Conservation (phyloP, 371 early-diverging fungal species). For the Gilbertella persicaria region DNA sequence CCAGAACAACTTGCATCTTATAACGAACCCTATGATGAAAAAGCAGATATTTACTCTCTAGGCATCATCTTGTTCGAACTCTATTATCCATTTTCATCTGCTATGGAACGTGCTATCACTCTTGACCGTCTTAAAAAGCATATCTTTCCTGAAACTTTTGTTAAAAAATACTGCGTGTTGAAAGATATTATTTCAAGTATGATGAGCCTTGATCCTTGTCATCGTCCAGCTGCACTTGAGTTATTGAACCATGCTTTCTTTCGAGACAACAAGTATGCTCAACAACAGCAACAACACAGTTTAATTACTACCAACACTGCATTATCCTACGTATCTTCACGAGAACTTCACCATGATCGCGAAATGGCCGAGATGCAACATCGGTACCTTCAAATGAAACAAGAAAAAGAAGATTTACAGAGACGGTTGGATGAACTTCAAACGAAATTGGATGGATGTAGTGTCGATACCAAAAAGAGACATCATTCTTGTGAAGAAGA, state of each 20-base stretch:
- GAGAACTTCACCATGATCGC: conserved; percentile 2
- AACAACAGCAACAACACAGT: neutral
- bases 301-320: neutral
- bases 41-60: conserved; percentile 72
- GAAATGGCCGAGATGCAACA: conserved; percentile 15
- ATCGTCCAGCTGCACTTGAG: conserved; percentile 75
- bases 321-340: neutral
- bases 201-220: conserved; percentile 71
- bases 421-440: conserved; percentile 16
- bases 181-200: conserved; percentile 77
- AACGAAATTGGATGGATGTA: conserved; percentile 1
- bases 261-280: neutral
- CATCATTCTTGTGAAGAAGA: too few species aligned
- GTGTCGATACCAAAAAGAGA: too few species aligned
- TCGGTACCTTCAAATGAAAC: conserved; percentile 15
- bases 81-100: conserved; percentile 57
- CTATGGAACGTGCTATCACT: conserved; percentile 67
- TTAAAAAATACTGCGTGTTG: conserved; percentile 77
- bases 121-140: conserved; percentile 64
- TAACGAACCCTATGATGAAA: conserved; percentile 58
- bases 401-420: conserved; percentile 21
- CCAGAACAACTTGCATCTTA: conserved; percentile 84
- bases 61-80: conserved; percentile 76
- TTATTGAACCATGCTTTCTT: conserved; percentile 27
- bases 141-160: conserved; percentile 74